Conservation (phyloP, 176 grass and related monocot genomes). For the Hsuehochloa calcarea region DNA sequence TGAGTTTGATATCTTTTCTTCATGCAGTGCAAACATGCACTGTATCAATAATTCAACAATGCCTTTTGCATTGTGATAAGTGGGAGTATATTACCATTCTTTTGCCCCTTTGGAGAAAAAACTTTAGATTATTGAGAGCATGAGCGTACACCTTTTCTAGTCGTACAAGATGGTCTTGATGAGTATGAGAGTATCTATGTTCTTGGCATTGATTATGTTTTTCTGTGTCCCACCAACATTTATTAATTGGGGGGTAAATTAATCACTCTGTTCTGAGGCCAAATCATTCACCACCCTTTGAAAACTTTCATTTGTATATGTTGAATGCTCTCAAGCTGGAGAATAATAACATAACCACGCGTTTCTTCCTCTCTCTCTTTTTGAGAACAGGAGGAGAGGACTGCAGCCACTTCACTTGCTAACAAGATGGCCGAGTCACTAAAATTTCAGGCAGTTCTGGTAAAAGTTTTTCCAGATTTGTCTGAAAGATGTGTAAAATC, state of each 20-base stretch:
- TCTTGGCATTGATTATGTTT: not conserved
- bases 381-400: constrained; percentile 75
- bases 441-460: constrained; percentile 92
- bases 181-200: constrained; percentile 16
- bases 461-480: constrained; percentile 40
- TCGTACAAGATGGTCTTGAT: not conserved
- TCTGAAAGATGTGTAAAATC: constrained; percentile 7
- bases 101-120: not conserved
- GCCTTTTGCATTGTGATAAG: not conserved
- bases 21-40: constrained; percentile 19
- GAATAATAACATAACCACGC: constrained; percentile 14
- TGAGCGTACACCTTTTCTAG: constrained; percentile 7
- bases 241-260: not conserved
- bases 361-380: not conserved
- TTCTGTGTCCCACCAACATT: not conserved
- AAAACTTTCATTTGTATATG: not conserved
- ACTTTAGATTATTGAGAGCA: constrained; percentile 12
- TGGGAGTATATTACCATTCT: constrained; percentile 3
- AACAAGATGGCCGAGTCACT: constrained; percentile 82
- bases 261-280: not conserved
- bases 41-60: not conserved
- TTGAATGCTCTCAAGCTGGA: constrained; percentile 22
- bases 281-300: not conserved
- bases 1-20: constrained; percentile 2
- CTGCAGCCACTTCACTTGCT: constrained; percentile 68